Conservation (phyloP, 192 early-diverging fungal species). For the Gigaspora rosea region DNA sequence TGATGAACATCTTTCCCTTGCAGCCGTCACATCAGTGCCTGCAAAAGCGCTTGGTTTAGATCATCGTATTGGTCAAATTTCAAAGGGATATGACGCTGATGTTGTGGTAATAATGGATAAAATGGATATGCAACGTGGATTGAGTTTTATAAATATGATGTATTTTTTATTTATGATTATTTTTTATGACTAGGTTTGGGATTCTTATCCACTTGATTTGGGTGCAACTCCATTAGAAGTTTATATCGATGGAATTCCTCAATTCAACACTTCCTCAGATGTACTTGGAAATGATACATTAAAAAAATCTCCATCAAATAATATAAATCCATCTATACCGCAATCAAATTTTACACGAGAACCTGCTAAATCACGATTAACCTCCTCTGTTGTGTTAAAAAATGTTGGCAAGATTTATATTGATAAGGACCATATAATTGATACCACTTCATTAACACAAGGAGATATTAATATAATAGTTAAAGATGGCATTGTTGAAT, state of each 20-base stretch:
- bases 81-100: conserved; percentile 76
- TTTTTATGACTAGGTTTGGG: conserved; percentile 57
- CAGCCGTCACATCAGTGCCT: conserved; percentile 70
- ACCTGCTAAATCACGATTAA: too few species aligned
- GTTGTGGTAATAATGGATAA: conserved; percentile 46
- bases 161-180: too few species aligned
- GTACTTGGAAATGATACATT: neutral
- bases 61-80: conserved; percentile 66
- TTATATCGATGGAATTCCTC: conserved; percentile 69
- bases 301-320: too few species aligned
- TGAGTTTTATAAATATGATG: too few species aligned
- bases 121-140: too few species aligned
- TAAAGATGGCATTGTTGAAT: conserved; percentile 38
- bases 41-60: conserved; percentile 68
- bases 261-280: conserved; percentile 44
- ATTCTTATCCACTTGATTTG: conserved; percentile 64
- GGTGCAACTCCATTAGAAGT: conserved; percentile 77
- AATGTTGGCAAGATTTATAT: conserved; percentile 46
- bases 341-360: too few species aligned
- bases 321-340: too few species aligned
- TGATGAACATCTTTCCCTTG: conserved; percentile 54
- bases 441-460: conserved; percentile 1
- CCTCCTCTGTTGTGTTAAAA: conserved; percentile 38
- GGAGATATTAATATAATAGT: conserved; percentile 36
- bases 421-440: neutral